Evolutionary conservation across 78 protist genomes (phyloP).

Genomic region (Blattamonas nauphoetae): DNA sequence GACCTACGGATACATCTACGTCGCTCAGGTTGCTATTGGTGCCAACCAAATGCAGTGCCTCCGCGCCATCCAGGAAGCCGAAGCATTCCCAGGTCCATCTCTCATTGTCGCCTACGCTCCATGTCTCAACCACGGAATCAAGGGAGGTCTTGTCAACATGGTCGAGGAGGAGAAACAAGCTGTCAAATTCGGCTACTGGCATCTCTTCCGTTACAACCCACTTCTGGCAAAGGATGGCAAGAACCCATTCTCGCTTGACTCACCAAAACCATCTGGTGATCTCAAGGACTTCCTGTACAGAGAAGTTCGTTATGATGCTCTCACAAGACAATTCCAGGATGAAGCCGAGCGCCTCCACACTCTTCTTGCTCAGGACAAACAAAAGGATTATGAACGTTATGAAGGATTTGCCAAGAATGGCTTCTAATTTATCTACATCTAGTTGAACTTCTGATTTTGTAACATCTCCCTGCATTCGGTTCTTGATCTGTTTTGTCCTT

Average conservation of each 20-base stretch:
- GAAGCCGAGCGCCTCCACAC: conserved; percentile 16
- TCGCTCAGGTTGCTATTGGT: conserved; percentile 57
- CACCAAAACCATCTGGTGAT: neutral
- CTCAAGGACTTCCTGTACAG: neutral
- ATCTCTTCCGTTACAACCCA: conserved; percentile 68
- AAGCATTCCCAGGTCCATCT: conserved; percentile 49
- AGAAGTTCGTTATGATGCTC: conserved; percentile 2
- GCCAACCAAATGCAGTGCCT: conserved; percentile 1
- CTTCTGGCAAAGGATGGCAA: conserved; percentile 15
- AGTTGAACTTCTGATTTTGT: too few relatives aligned
- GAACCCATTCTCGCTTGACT: conserved; percentile 53
- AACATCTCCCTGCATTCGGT: too few relatives aligned
- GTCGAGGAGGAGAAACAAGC: conserved; percentile 23
- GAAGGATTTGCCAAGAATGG: neutral
- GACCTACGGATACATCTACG: conserved; percentile 66
- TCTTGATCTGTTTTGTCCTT: too few relatives aligned
- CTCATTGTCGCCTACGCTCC: conserved; percentile 48
- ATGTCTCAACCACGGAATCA: conserved; percentile 34
- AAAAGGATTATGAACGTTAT: neutral
- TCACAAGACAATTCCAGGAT: neutral
- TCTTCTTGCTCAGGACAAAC: conserved; percentile 1
- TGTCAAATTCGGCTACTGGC: conserved; percentile 60
- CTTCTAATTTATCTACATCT: neutral
- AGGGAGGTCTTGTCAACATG: neutral
- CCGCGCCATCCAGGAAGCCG: conserved; percentile 23